These are phyloP conservation scores for Neurospora sp. DNA, from an alignment of 2,329 filamentous ascomycete species.

Conservation along the genomic window DNA sequence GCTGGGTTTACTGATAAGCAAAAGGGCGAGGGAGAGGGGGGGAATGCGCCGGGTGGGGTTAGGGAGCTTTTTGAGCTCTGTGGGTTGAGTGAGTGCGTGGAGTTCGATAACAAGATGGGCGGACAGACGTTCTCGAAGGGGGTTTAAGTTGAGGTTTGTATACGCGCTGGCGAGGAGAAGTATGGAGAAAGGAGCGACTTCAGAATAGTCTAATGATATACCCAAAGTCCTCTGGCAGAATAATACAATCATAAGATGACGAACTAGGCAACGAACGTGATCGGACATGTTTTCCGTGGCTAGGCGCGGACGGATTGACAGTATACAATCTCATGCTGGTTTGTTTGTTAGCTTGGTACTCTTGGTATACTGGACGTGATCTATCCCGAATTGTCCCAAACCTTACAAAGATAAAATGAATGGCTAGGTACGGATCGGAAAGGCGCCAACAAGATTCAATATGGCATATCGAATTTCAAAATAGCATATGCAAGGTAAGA, in stretches of 20 bases:
- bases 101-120: slow-evolving; percentile 22
- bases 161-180: neutral
- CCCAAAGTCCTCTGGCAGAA: neutral
- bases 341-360: too few relatives aligned
- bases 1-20: slow-evolving; percentile 23
- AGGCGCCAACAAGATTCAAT: too few relatives aligned
- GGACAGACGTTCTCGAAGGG: slow-evolving; percentile 20
- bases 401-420: too few relatives aligned
- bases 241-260: neutral
- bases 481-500: too few relatives aligned
- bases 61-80: slow-evolving; percentile 23
- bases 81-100: slow-evolving; percentile 19
- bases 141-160: slow-evolving; percentile 7
- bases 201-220: neutral
- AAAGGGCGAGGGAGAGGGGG: slow-evolving; percentile 18
- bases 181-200: neutral
- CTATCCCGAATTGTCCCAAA: too few relatives aligned
- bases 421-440: neutral
- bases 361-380: too few relatives aligned
- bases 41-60: slow-evolving; percentile 17
- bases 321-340: neutral
- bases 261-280: neutral
- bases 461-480: too few relatives aligned
- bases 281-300: neutral
- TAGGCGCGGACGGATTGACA: neutral